Evolutionary conservation across 2,329 filamentous ascomycete genomes (phyloP), one percentile per base, ranked within the genome.

Genomic region (Chrysoporthe austroafricana): DNA sequence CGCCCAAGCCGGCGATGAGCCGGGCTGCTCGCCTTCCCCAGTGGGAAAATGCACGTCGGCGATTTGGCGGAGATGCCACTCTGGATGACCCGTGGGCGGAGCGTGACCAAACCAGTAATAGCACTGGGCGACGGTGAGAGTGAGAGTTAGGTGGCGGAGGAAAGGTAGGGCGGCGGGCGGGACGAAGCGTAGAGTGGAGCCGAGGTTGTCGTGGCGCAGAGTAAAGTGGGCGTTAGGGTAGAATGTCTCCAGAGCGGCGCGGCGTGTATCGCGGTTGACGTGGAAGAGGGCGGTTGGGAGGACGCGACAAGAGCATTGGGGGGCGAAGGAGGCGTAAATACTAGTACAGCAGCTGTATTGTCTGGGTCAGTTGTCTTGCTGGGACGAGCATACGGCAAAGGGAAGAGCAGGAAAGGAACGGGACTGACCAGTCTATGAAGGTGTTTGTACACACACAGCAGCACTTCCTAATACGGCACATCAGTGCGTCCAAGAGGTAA

Each of bases 51-150:
- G 13, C 44, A 18, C 13, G 18, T 48, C 8, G 43, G 21, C 59
- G 16, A 62, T 62, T 5, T 9, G 7, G 43, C 43, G 59, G 43
- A 62, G 21, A 4, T 46, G 42, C 59, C 59, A 62, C 4, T 26
- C 43, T 43, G 59, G 59, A 26, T 62, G 43, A n/a, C 13, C n/a
- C 9, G 1, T 4, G 42, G 21, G 14, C 14, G 59, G 59, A 43
- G 59, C 59, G 59, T 43, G 59, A 43, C 59, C 59, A 36, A 62
- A 62, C 59, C 59, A 62, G 21, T 62, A 62, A 14, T 62, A 62
- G 32, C 59, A 62, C 44, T 62, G 59, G 42, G 42, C 59, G 26
- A 14, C n/a, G 18, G 43, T 62, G 21, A 62, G 42, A 21, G 26
- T 2, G 18, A 62, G 43, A 5, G 18, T 50, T 16, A 62, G 42